phyloP scores from a whole-genome alignment of 1,139 yeast species.

The Blastobotrys petasosporus region DNA sequence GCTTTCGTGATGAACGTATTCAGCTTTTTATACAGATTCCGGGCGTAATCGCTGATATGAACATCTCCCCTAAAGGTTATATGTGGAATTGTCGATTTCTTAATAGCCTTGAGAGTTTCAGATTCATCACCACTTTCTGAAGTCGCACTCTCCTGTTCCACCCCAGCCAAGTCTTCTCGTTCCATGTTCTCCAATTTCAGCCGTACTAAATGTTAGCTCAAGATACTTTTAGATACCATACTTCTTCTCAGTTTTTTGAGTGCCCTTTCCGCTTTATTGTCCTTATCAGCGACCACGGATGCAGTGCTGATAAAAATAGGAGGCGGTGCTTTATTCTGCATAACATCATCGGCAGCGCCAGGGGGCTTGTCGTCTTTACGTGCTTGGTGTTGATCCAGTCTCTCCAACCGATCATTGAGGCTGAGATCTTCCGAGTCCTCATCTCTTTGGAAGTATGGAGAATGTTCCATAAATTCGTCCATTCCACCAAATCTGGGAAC shows the following conservation, averaged over 20 bases:
- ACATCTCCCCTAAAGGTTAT: background rate
- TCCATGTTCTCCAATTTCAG: background rate
- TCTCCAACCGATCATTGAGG: background rate
- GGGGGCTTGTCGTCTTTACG: background rate
- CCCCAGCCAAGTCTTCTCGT: background rate
- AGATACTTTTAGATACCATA: background rate
- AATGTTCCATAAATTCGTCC: background rate
- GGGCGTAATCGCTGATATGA: slow-evolving; percentile 3
- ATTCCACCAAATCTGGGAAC: background rate
- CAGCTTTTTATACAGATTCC: background rate
- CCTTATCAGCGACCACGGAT: background rate
- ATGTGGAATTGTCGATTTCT: background rate
- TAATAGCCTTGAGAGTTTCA: background rate
- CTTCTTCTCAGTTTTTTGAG: background rate
- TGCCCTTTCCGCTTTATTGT: background rate
- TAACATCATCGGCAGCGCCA: background rate
- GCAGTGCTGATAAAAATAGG: too few relatives aligned
- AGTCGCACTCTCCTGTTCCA: too few relatives aligned
- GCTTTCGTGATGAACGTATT: background rate
- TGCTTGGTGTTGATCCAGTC: background rate
- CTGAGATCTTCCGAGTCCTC: background rate
- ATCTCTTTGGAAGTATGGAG: background rate
- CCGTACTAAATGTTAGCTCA: background rate
- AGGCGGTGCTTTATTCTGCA: too few relatives aligned
- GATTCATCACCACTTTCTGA: too few relatives aligned